Base-by-base conservation (phyloP, 768 basidiomycete species). In the Rubroboletus satanas region DNA sequence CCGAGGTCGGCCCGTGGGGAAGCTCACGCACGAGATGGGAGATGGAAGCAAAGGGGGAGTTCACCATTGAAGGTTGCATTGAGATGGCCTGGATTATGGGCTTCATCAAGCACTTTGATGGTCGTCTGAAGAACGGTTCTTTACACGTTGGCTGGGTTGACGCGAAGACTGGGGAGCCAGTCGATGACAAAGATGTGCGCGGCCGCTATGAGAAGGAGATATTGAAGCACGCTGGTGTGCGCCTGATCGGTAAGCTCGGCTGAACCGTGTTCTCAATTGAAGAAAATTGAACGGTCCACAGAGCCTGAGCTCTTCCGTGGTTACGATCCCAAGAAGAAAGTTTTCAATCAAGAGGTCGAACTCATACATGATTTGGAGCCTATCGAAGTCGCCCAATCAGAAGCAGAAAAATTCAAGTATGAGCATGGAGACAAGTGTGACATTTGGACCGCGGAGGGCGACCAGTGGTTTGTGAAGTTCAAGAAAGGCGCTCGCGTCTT, bases 81-180 rank as follows among this genome's bases (percentile, higher is more conserved):
- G 97, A 99, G 76, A 96, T 99, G 90, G 95, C 96, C 3, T 99
- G 96, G 95, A 87, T 98, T 73, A 98, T 95, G 92, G 96, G 97
- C 39, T 84, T 83, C 75, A 97, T 98, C 82, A 97, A 95, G 73
- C 94, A 99, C 77, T 96, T 98, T 73, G 92, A 99, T 62, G 97
- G 97, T 17, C 93, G 93, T 54, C 81, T 98, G 62, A 94, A 96
- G 75, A 84, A 90, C 62, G 93, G 93, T 42, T 83, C 90, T 32
- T 79, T 96, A 32, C 89, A 98, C 66, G 96, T 99, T 62, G 97
- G 97, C 33, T 99, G 97, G 97, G 94, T 98, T 46, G 96, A 98
- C 66, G 84, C 86, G 67, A 96, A 97, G 79, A 84, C 88, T 14
- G 82, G 77, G 42, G 95, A 98, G 59, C 93, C 97, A 7, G 88